Evolutionary conservation across 257 asterid species (phyloP), one percentile per base, ranked within the genome.

Genomic region (Nicotiana noctiflora): DNA sequence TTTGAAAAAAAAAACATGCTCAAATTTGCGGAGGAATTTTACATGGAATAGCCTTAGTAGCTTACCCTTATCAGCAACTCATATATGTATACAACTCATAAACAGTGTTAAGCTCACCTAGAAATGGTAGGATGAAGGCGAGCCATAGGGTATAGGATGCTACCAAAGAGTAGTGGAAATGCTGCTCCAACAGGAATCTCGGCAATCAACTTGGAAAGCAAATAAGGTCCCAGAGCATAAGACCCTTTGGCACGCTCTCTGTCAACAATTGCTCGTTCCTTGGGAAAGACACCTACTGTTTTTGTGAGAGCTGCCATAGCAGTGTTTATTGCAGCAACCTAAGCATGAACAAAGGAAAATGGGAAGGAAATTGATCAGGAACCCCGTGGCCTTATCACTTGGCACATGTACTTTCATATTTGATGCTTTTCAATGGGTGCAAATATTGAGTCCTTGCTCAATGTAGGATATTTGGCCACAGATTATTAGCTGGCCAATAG

Each of bases 251-350:
- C 93, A 81, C 97, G 90, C 84, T 95, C 98, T 86, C 99, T 88
- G 81, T 95, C 98, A 21, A 93, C 99, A 84, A 95, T 92, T 37
- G 97, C 92, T 79, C 99, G 99, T 84, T 95, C 99, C 91, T 92
- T 95, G 53, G 99, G 98, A 83, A 95, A 95, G 79, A 95, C 97
- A 14, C 99, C 97, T n/a, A 87, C 97, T 34, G 99, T 92, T 87
- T 95, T 95, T 76, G 99, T 93, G 80, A 95, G 97, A 49, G 98
- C 98, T 84, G 99, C 97, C 99, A 95, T 95, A 77, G 98, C 99
- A 79, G 99, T 93, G 89, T 92, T 95, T 89, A 95, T 95, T 46
- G 99, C 99, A 84, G 98, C 92, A 85, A 95, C 98, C 99, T 95
- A 88, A 75, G 82, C 46, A 79, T 79, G 75, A 79, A 63, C 51